Evolutionary conservation across 345 rosid genomes (phyloP).

Genomic region (Boechera retrofracta): DNA sequence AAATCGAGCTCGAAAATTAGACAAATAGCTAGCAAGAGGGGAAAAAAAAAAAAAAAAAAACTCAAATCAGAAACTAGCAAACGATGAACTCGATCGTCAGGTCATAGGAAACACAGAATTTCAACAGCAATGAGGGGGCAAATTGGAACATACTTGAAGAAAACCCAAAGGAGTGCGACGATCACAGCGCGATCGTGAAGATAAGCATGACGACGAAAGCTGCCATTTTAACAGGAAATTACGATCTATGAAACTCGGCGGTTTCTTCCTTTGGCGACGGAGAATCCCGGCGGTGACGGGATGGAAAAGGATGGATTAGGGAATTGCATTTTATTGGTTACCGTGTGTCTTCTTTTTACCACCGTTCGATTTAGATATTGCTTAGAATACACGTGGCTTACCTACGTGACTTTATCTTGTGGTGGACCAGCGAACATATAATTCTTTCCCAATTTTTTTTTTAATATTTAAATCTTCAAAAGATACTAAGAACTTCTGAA

Average conservation of each 20-base stretch:
- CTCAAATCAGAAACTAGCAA: constrained; percentile 25
- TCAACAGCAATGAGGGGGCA: neutral
- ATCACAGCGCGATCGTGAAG: constrained; percentile 36
- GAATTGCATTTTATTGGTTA: neutral
- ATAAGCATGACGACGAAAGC: constrained; percentile 31
- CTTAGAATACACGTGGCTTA: constrained; percentile 40
- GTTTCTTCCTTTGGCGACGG: constrained; percentile 9
- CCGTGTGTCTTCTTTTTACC: constrained; percentile 3
- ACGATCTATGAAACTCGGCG: neutral
- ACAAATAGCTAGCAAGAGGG: too few species aligned
- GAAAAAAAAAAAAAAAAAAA: neutral
- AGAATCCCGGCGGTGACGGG: constrained; percentile 21
- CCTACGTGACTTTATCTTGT: constrained; percentile 12
- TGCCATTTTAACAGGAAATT: neutral
- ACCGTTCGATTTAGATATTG: constrained; percentile 45
- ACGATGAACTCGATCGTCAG: neutral
- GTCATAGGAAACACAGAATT: neutral
- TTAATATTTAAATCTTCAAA: neutral
- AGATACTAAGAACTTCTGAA: constrained; percentile 26
- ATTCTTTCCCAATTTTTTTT: neutral
- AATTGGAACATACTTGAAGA: constrained; percentile 43
- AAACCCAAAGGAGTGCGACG: constrained; percentile 37
- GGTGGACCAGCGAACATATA: constrained; percentile 33
- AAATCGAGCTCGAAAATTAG: neutral
- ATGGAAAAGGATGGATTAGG: constrained; percentile 19